Base-by-base conservation (phyloP, 2,329 filamentous ascomycete species). In the Claviceps purpurea region DNA sequence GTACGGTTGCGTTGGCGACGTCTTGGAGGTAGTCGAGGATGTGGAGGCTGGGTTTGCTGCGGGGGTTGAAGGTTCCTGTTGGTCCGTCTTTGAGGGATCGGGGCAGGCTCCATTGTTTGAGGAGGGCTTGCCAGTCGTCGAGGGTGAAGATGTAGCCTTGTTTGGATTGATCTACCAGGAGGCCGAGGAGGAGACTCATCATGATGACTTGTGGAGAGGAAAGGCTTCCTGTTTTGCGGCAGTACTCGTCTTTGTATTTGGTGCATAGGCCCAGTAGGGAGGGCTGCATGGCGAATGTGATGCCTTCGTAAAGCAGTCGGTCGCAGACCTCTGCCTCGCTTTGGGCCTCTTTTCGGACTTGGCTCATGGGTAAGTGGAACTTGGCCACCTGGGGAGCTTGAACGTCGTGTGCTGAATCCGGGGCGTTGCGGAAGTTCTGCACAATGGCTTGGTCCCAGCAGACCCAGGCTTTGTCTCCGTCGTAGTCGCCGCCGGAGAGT, bases 401-500 rank as follows among this genome's bases (percentile, higher is more conserved):
- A 0, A 67, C 67, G 8, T 57, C 52, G 0, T 50, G 2, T 1
- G 8, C 2, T 2, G 61, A 61, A 1, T 60, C 56, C 0, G 60
- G n/a, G 0, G 79, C 78, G 53, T 86, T 89, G 4, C 60, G 57
- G 57, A 91, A 91, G n/a, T 80, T 79, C 5, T 70, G 58, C 0
- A 87, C 84, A 3, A 93, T 74, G 0, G 68, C 65, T 0, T 72
- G 68, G 30, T 90, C 85, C 84, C 84, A 91, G 59, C 84, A 88
- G 0, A 88, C 68, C 85, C 85, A 90, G 4, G 85, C 79, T n/a
- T 70, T 75, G 56, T 93, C 87, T 0, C 87, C 87, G 57, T 91
- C 87, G 56, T 89, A 91, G 60, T 91, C 87, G 0, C 87, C 87
- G 0, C 87, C 87, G 1, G 85, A 87, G 0, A 91, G 70, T 59